A percentile compares a stretch with the other conserved stretches of the same genome.
These are phyloP conservation scores for Apiotrichum akiyoshidainum DNA, from an alignment of 1,284 basidiomycete genomes.

Conservation along the genomic window DNA sequence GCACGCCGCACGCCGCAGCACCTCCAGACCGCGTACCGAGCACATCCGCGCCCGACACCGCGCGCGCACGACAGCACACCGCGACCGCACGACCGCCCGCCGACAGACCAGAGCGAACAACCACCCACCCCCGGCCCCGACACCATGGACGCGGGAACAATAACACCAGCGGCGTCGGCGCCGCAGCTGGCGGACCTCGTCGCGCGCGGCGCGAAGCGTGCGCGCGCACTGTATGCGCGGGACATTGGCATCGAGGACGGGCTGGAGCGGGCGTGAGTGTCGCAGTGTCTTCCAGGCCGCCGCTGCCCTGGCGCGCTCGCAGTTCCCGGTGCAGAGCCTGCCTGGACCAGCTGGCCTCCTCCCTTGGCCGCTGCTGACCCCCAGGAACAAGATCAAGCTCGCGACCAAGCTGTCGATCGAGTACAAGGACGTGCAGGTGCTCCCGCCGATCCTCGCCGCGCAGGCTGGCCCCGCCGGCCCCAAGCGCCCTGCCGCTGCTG, in stretches of 20 bases:
- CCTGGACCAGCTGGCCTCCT: too few relatives aligned
- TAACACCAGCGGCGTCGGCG: constrained; percentile 25
- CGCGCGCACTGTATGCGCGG: constrained; percentile 49
- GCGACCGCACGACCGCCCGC: too few relatives aligned
- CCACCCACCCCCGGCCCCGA: neutral
- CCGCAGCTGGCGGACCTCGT: constrained; percentile 50
- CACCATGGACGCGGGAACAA: neutral
- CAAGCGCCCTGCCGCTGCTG: constrained; percentile 55
- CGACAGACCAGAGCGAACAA: too few relatives aligned
- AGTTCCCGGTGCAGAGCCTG: too few relatives aligned
- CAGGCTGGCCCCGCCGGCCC: constrained; percentile 74
- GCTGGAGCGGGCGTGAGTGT: constrained; percentile 46
- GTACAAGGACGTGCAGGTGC: constrained; percentile 78
- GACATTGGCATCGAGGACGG: constrained; percentile 40
- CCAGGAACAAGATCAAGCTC: constrained; percentile 53
- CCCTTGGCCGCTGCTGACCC: neutral
- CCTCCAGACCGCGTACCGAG: too few relatives aligned
- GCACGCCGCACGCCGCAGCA: too few relatives aligned
- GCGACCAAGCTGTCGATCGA: constrained; percentile 73
- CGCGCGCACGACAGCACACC: too few relatives aligned
- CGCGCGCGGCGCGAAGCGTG: constrained; percentile 49
- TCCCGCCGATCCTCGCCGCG: constrained; percentile 74
- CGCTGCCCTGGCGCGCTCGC: too few relatives aligned
- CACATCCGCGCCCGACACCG: too few relatives aligned
- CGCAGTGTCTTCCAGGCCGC: too few relatives aligned